Evolutionary conservation across 2,329 filamentous ascomycete genomes (phyloP), one percentile per base, ranked within the genome.

Genomic region (Cryphonectria radicalis): DNA sequence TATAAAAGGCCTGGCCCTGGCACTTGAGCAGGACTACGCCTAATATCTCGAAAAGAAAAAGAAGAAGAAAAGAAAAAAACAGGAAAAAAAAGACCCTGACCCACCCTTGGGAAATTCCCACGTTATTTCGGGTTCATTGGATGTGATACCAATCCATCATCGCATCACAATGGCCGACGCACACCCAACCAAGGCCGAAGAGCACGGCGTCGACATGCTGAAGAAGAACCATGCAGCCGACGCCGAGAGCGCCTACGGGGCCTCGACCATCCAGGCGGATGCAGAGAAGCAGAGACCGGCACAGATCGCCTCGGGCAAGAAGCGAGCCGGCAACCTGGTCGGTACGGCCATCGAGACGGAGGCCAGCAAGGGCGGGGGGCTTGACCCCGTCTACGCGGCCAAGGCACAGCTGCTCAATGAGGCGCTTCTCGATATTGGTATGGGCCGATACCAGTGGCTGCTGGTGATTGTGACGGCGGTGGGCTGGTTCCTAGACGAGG

Each of bases 381-480:
- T 60, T 13, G 66, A 60, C n/a, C 66, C 46, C 6, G 66, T 59
- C 4, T 67, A 67, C 40, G 66, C 53, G 6, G 66, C 46, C 66
- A 67, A 67, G 66, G 66, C 55, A 17, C 66, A 60, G 50, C 66
- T 67, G 8, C 66, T 67, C 25, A 67, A 67, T 43, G 66, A 67
- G 50, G 66, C 66, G n/a, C 50, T 67, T 32, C 66, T 67, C 3
- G 66, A 67, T 11, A 60, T 67, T 22, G 66, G 66, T 10, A 67
- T 67, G 66, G 66, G 66, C 32, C 66, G 66, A 22, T 67, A 67
- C 25, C 66, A 67, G 50, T 67, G 66, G 66, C 28, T 67, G 19
- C 14, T 67, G 25, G 25, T 57, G 32, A 25, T 67, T 10, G 66
- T 32, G 14, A 67, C 66, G 4, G 46, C 66, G 19, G 66, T 67